Base-by-base conservation (phyloP, 1,284 basidiomycete species). In the Meira miltonrushii region DNA sequence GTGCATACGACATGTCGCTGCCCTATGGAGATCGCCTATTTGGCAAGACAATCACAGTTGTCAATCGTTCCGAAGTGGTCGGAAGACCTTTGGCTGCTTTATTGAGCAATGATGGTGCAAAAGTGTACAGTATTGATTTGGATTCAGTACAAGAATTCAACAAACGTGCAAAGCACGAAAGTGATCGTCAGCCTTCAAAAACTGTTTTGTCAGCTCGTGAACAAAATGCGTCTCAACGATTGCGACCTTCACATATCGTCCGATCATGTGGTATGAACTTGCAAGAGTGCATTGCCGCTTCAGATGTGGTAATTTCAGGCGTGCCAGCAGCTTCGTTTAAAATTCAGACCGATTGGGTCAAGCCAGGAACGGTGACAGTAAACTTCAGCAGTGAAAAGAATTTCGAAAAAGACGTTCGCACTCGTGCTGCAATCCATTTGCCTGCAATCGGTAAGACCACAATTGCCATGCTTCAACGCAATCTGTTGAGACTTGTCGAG, bases 61-160 rank as follows among this genome's bases (percentile, higher is more conserved):
- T 98, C 75, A 98, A 98, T 80, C 92, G 92, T 64, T 95, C 91
- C 43, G 94, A 97, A 79, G 94, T 97, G 19, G 94, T 97, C 19
- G 94, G 94, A 23, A 84, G 94, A 56, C 94, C 94, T 1, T 83
- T 97, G 9, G 94, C 92, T 0, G 94, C 93, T 3, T 82, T 97
- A 53, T 84, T 97, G 46, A 86, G 92, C 12, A 97, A 97, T 77
- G 94, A 97, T 75, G 94, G 94, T 40, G 93, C 93, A 2, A 85
- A 91, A 10, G 94, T 97, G 1, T 88, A 94, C 76, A 92, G 90
- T 9, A 90, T 90, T 21, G 94, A 98, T 79, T 89, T 97, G 60
- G 91, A 93, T 78, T 90, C 88, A 23, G 88, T 90, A 55, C 90
- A 92, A 80, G 89, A 80, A 63, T 80, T 80, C 67, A 79, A 70